Percentiles rank a stretch among this genome's conserved stretches.
Conservation (phyloP, 345 rosid species). For the Citrus hindsii region DNA sequence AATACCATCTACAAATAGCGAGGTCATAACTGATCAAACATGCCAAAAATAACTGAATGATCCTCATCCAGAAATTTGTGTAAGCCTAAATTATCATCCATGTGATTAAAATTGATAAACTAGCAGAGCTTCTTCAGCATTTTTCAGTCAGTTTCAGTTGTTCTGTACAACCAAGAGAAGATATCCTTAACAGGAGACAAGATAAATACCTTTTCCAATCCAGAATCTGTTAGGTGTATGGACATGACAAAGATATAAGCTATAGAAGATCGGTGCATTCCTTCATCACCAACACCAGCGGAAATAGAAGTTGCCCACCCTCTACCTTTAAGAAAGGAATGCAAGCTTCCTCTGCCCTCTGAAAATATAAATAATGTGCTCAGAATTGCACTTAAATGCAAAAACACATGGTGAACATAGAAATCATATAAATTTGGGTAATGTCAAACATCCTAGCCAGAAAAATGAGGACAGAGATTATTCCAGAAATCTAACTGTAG, state of each 20-base stretch:
- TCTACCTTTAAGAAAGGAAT: conserved; percentile 68
- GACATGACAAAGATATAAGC: conserved; percentile 88
- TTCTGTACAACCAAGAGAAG: not conserved
- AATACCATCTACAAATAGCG: not conserved
- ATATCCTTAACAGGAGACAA: not conserved
- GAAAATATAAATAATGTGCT: conserved; percentile 24
- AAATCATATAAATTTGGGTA: not conserved
- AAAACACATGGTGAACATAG: conserved; percentile 5
- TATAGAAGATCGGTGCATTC: conserved; percentile 79
- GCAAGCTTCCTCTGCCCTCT: conserved; percentile 99
- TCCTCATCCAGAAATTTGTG: not conserved
- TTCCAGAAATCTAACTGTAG: not conserved
- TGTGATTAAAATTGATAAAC: not conserved
- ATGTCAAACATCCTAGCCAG: not conserved
- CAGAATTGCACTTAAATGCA: conserved; percentile 2
- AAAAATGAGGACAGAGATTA: not conserved
- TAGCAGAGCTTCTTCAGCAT: not conserved
- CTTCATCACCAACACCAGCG: conserved; percentile 95
- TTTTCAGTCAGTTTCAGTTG: not conserved
- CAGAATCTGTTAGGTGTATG: conserved; percentile 83
- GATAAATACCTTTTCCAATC: conserved; percentile 71
- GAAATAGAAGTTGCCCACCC: conserved; percentile 89
- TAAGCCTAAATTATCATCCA: not conserved
- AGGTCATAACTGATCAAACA: not conserved
- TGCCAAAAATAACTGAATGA: not conserved